Evolutionary conservation across 306 rosid species (phyloP), one percentile per base, ranked within the genome.

Genomic region (Crataegus laevigata): DNA sequence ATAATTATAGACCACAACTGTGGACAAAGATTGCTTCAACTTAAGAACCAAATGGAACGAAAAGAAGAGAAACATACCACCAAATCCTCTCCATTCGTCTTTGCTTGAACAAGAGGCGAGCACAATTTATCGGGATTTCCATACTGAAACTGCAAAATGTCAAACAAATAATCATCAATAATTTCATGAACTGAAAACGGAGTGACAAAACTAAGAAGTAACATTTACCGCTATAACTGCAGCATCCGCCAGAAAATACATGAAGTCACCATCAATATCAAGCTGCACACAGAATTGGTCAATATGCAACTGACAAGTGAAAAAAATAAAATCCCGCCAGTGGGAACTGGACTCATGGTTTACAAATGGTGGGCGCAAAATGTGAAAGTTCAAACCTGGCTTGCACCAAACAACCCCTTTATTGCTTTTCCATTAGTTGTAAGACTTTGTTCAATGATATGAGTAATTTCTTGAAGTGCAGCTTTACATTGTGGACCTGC

Each of bases 401-500:
- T 65, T 36, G 97, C 98, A 78, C 86, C 84, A 84, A 94, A 94
- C 83, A 89, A 80, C 21, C 78, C 76, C 88, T 85, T 88, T 73
- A 94, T 78, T 42, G 80, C 89, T 79, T 70, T 82, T 75, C 79
- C 83, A 75, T 87, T 64, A 14, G 81, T 79, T 61, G 64, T 88
- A 66, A 90, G 83, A 74, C 84, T 87, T 71, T 84, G 76, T 52
- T 91, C 98, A 68, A 91, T 45, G 30, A 91, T 91, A 62, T 63
- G 77, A 75, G 83, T 94, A 36, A 79, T 86, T 83, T 94, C 96
- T 82, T 94, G 98, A 75, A 94, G 85, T 36, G 80, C 96, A 68
- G 90, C 84, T 78, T 94, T 94, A 84, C 98, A 94, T 71, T 87
- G 91, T 38, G 85, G 84, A 61, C 97, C 98, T 57, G 97, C 97